A percentile compares a stretch with the other conserved stretches of the same genome.
phyloP scores from a whole-genome alignment of 495 filamentous ascomycete genomes.

The Penicillium canariense region DNA sequence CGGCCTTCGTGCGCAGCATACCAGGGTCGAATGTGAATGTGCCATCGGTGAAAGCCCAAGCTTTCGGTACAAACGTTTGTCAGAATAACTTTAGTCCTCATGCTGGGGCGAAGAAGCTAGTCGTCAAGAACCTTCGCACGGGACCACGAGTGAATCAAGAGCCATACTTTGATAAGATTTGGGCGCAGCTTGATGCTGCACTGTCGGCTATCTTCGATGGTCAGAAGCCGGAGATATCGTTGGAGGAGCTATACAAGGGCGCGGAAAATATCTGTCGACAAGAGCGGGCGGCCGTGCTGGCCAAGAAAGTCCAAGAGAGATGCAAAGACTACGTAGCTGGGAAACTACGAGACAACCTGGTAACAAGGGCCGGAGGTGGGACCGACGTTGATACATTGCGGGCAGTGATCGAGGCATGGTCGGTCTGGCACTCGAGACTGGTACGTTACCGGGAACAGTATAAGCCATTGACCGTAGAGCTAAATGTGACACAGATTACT shows the following conservation, averaged over 20 bases:
- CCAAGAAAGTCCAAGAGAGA: slow-evolving; percentile 56
- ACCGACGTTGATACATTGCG: slow-evolving; percentile 61
- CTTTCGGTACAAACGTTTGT: slow-evolving; percentile 25
- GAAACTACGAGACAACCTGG: slow-evolving; percentile 53
- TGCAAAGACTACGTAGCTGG: slow-evolving; percentile 62
- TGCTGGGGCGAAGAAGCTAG: slow-evolving; percentile 72
- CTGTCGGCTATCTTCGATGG: slow-evolving; percentile 68
- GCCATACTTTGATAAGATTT: slow-evolving; percentile 70
- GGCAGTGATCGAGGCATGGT: slow-evolving; percentile 69
- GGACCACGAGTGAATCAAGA: slow-evolving; percentile 56
- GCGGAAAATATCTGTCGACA: slow-evolving; percentile 87
- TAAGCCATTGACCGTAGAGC: slow-evolving; percentile 1
- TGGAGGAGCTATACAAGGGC: slow-evolving; percentile 85
- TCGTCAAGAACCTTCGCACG: slow-evolving; percentile 80
- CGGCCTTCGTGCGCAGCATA: slow-evolving; percentile 26
- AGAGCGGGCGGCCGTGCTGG: slow-evolving; percentile 63
- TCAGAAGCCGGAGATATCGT: slow-evolving; percentile 58
- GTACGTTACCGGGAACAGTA: slow-evolving; percentile 40
- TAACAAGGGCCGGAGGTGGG: slow-evolving; percentile 45
- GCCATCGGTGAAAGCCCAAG: slow-evolving; percentile 23
- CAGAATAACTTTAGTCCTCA: slow-evolving; percentile 44
- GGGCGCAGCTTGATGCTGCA: slow-evolving; percentile 68
- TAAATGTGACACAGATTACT: slow-evolving; percentile 52
- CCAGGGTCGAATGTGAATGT: slow-evolving; percentile 14
- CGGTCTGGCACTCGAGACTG: slow-evolving; percentile 73